Conservation (phyloP, 108 stramenopile genomes). For the Aurantiochytrium sp. region DNA sequence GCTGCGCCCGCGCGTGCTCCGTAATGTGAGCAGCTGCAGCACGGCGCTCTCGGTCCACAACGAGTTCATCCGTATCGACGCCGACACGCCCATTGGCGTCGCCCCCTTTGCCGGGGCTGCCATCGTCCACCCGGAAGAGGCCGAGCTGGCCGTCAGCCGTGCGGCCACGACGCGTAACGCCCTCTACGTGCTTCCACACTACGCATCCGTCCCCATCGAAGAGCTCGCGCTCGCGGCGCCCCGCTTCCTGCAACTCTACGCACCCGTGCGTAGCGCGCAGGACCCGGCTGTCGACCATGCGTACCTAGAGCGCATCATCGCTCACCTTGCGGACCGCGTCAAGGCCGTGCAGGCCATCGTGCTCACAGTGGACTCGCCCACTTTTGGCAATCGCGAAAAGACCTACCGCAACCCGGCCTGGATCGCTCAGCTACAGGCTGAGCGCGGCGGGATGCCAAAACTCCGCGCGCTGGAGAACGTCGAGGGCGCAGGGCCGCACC, state of each 20-base stretch:
- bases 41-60: not conserved
- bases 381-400: not conserved
- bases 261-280: not conserved
- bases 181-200: not conserved
- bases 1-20: not conserved
- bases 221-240: not conserved
- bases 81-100: not conserved
- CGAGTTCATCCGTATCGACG: not conserved
- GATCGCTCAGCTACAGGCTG: not conserved
- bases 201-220: not conserved
- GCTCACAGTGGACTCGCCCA: not conserved
- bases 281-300: not conserved
- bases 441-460: not conserved
- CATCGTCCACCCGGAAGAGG: not conserved
- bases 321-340: not conserved
- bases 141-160: not conserved
- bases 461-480: not conserved
- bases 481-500: not conserved
- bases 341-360: not conserved
- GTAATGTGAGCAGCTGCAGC: not conserved
- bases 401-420: not conserved
- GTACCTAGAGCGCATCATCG: not conserved
- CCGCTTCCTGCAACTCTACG: not conserved
- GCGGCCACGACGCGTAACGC: not conserved
- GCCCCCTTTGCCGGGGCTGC: not conserved